Evolutionary conservation across 768 basidiomycete species (phyloP), one percentile per base, ranked within the genome.

Genomic region (Kwoniella newhampshirensis): DNA sequence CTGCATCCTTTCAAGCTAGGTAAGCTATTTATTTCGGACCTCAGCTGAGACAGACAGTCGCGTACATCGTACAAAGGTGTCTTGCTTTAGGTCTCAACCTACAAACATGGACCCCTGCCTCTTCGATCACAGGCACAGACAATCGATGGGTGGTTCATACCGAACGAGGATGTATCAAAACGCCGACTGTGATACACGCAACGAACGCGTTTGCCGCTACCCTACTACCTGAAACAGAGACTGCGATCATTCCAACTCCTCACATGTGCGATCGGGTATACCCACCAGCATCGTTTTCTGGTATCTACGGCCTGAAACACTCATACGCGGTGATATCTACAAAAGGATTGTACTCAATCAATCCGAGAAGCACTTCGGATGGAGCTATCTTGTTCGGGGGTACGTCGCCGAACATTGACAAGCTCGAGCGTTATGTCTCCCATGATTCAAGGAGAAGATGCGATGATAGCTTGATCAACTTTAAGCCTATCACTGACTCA

Each of bases 191-290:
- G 39, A 78, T 96, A 3, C 89, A 93, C 70, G 89, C 89, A 0
- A 92, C 89, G 9, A 96, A 96, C 65, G 92, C 80, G 0, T 92
- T 93, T 62, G 82, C 85, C 12, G 82, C 85, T 1, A 81, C 87
- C 64, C 82, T 94, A 35, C 79, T 96, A n/a, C 87, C 88, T 0
- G 82, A 84, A 54, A 70, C 91, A 26, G 63, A 49, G 20, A 61
- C 63, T 0, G 37, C 63, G 42, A 67, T 70, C 41, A 64, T 46
- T 4, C 71, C 71, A 6, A 56, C 45, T 2, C 61, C 61, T 15
- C 63, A 69, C 37, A 62, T 66, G 64, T 66, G 32, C 17, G 66
- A 58, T 45, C 18, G 27, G 83, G 81, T 39, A 63, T 66, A 62
- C 66, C 74, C 56, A 37, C 73, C 23, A 53, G 56, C 28, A 45